Base-by-base conservation (phyloP, 1,284 basidiomycete species). In the Moesziomyces globuligerus region DNA sequence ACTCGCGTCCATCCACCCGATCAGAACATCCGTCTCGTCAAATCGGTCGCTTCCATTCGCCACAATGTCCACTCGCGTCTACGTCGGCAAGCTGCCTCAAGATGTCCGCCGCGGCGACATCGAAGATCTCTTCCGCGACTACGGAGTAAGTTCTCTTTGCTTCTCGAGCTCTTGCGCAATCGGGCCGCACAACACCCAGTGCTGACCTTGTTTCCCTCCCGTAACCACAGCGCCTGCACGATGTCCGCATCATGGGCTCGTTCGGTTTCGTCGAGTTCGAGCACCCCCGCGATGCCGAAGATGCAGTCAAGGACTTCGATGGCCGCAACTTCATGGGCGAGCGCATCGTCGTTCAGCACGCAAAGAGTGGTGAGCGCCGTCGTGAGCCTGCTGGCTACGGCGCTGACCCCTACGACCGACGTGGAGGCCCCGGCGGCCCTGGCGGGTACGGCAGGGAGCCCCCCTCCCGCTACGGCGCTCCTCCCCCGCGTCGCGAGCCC, bases 251-350 rank as follows among this genome's bases (percentile, higher is more conserved):
- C 50, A 76, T 82, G 79, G 78, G 75, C 45, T 58, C 67, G 3
- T 82, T 81, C 37, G 79, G 79, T 21, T 82, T 82, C 25, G 64
- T 74, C 62, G 80, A 82, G 60, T 80, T 80, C 45, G 80, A 81
- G 39, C 71, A 77, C 39, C 57, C 74, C n/a, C 76, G 78, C 40
- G 79, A 81, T 37, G 80, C 80, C 24, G 79, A 82, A 29, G 76
- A 79, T 39, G 78, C 79, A 28, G 65, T 79, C 64, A 76, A 74
- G 70, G 76, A 79, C 42, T 79, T 79, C 59, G 71, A 82, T 45
- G 80, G 80, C 48, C 66, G 68, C 34, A 72, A 68, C 54, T 80
- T 80, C 48, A 78, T 78, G 73, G 80, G 80, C 57, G 79, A 82
- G 36, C 73, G 79, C 21, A 72, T 82, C 45, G 54, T 79, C 32